A percentile compares a stretch with the other conserved stretches of the same genome.
These are phyloP conservation scores for Russula lepida DNA, from an alignment of 768 basidiomycete species.

Conservation along the genomic window DNA sequence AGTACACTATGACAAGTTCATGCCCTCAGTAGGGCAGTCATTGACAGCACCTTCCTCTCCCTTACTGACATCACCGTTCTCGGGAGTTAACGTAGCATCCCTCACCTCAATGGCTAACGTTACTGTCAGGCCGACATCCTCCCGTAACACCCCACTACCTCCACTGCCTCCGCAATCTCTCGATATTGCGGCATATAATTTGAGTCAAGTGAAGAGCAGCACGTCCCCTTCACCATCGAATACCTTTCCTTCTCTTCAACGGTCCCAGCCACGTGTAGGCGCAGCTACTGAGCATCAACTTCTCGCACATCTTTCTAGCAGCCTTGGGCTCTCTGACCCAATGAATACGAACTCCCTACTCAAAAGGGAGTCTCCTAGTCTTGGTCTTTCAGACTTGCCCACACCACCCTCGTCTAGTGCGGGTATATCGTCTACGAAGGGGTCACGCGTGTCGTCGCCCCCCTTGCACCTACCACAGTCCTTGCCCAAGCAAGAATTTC, in stretches of 20 bases:
- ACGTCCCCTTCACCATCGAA: constrained; percentile 3
- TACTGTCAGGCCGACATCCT: constrained; percentile 5
- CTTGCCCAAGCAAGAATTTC: background rate
- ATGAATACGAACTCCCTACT: background rate
- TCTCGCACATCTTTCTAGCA: background rate
- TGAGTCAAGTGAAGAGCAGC: background rate
- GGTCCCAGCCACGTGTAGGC: constrained; percentile 6
- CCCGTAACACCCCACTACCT: background rate
- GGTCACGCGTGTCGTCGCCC: constrained; percentile 11
- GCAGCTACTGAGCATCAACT: constrained; percentile 2
- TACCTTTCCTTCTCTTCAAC: background rate
- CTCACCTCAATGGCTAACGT: constrained; percentile 4
- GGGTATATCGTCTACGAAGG: constrained; percentile 4
- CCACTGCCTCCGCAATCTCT: background rate
- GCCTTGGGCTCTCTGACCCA: background rate
- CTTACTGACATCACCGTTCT: background rate
- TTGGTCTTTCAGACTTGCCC: constrained; percentile 6
- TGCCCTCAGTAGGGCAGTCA: constrained; percentile 28
- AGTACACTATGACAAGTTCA: constrained; percentile 86
- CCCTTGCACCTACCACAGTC: constrained; percentile 6
- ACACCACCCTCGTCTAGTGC: constrained; percentile 21
- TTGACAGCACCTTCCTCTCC: constrained; percentile 20
- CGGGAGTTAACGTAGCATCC: background rate
- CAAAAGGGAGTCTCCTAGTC: constrained; percentile 2
- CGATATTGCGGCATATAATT: constrained; percentile 1